Base-by-base conservation (phyloP, 202 grass and related monocot genomes). In the Saccharum hybrid region DNA sequence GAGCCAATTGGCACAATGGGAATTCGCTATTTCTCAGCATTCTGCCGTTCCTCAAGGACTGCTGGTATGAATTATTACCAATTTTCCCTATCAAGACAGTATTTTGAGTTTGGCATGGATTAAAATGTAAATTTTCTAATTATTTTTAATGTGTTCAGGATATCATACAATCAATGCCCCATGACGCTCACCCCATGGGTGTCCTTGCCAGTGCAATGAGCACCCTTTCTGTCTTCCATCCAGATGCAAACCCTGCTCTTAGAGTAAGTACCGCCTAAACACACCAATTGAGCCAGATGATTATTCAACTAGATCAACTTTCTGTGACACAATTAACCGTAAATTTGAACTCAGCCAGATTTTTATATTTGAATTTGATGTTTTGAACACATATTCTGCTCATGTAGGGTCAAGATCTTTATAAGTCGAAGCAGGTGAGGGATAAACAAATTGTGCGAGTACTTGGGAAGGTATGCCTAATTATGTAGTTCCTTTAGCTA, bases 101-200 rank as follows among this genome's bases (percentile, higher is more conserved):
- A 64, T 46, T 81, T 36, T 22, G 0, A 4, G 1, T 10, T 92
- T 87, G 14, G 1, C 1, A 52, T 84, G 1, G 6, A 26, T 61
- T 82, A 6, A n/a, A 69, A 71, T 19, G 0, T 82, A 68, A 72
- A 52, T 31, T 63, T 63, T 28, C 3, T 14, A 38, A 15, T 7
- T 30, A 33, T 37, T 77, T 83, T 31, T 28, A 13, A 76, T 65
- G n/a, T 84, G 80, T 34, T 13, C 80, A 99, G 91, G 96, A 96
- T 80, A 96, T 96, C 42, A 89, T 99, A 92, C 96, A 99, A 86
- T 57, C 89, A 63, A 99, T 99, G 96, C 93, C 96, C 80, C 96
- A 96, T 88, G 96, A 99, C 74, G 93, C 96, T 51, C 93, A 99
- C 63, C 96, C 96, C 42, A 99, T 99, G 96, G 96, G 93, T 84